Base-by-base conservation (phyloP, 352 stramenopile genomes). In the Globisporangium abappressorium region DNA sequence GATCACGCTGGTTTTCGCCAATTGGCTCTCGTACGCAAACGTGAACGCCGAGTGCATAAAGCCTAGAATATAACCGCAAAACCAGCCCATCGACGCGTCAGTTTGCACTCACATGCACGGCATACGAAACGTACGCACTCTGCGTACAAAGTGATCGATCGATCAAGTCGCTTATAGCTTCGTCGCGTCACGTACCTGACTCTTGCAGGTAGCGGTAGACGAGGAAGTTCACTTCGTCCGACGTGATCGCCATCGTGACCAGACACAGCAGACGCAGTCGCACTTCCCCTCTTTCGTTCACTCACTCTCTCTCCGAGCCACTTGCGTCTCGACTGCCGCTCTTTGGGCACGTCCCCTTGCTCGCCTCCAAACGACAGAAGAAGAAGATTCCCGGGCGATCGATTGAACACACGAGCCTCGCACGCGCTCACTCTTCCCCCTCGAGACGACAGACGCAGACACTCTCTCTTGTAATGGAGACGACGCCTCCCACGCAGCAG, bases 41-140 rank as follows among this genome's bases (percentile, higher is more conserved):
- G 96, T 98, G 76, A 99, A 99, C 54, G 97, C 92, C 28, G 95
- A 97, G 82, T 99, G 97, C 67, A 98, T 85, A 74, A 99, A 99
- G 15, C 97, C 95, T 87, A 65, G 2, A 7, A 43, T 20, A 68
- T 15, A 46, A 22, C 2, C 20, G 33, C 2, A 33, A 46, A 3
- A 12, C 46, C 38, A 15, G 41, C 41, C 11, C 43, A n/a, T 41
- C 43, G 24, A 20, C 33, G 14, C 9, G 28, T 63, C 22, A 66
- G 28, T 11, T 20, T 34, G 24, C 41, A 28, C 15, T 11, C n/a
- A 9, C 8, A 9, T 26, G 9, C 15, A 2, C 12, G 12, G 4
- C 38, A 20, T 41, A 33, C 47, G 7, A 51, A 51, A 2, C 18
- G 43, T 61, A 12, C 26, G 28, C 34, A 62, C 14, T 33, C 2